These are phyloP conservation scores for Lepidium africanum DNA, from an alignment of 345 rosid genomes.

Conservation along the genomic window DNA sequence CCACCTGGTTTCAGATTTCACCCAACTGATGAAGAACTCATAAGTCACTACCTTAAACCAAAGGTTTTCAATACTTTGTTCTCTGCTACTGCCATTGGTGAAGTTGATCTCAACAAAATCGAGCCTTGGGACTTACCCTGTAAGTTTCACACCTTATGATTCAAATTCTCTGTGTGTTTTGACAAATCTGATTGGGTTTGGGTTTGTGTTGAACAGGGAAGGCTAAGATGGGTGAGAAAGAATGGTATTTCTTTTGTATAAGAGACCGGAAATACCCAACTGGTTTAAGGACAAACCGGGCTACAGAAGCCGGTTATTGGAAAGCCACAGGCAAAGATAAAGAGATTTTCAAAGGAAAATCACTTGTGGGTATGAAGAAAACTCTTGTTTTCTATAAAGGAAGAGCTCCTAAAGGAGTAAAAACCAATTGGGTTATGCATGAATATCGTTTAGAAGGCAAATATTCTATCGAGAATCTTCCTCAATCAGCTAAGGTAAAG, in stretches of 20 bases:
- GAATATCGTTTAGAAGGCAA: constrained; percentile 77
- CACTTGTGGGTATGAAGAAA: constrained; percentile 91
- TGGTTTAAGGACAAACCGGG: constrained; percentile 62
- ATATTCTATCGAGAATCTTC: constrained; percentile 43
- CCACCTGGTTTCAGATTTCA: constrained; percentile 96
- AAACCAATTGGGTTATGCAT: constrained; percentile 85
- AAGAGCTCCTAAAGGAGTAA: constrained; percentile 76
- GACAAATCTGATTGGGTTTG: neutral
- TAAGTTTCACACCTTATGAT: constrained; percentile 22
- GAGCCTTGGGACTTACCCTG: constrained; percentile 96
- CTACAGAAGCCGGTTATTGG: constrained; percentile 51
- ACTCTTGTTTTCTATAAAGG: constrained; percentile 83
- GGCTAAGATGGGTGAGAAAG: constrained; percentile 43
- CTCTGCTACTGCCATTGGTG: constrained; percentile 63
- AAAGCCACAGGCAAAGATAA: constrained; percentile 69
- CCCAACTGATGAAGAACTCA: constrained; percentile 90
- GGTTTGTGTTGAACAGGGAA: constrained; percentile 4
- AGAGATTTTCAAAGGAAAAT: constrained; percentile 39
- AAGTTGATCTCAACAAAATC: constrained; percentile 85
- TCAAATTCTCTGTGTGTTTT: neutral
- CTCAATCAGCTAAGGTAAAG: constrained; percentile 50
- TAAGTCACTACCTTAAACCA: constrained; percentile 53
- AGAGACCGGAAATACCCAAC: constrained; percentile 79
- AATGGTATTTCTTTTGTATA: constrained; percentile 74
- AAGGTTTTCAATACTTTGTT: constrained; percentile 57